Percentiles rank a stretch among this genome's conserved stretches.
Evolutionary conservation across 345 rosid species (phyloP).

Genomic region (Populus euphratica): DNA sequence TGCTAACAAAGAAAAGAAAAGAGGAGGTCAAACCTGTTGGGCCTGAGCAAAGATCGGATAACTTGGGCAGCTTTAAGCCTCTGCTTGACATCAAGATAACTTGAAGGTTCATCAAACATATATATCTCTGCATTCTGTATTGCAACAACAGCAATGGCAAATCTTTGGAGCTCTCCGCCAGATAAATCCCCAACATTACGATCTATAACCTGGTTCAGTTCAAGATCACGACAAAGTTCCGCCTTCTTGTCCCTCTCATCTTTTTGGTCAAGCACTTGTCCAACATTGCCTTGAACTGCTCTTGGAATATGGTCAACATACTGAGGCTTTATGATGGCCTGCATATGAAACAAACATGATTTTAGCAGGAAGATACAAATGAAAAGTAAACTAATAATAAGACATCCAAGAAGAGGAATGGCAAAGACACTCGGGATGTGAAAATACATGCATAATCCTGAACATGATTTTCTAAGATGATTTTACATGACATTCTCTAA

Average conservation of each 20-base stretch:
- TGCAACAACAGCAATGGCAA: constrained; percentile 94
- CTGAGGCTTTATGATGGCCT: constrained; percentile 98
- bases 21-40: constrained; percentile 58
- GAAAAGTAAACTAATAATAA: background rate
- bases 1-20: background rate
- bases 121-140: constrained; percentile 97
- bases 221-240: constrained; percentile 73
- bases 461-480: background rate
- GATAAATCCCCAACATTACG: constrained; percentile 89
- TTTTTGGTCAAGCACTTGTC: constrained; percentile 88
- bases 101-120: constrained; percentile 99
- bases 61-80: constrained; percentile 99
- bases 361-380: constrained; percentile 1
- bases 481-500: background rate
- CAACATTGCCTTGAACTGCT: constrained; percentile 93
- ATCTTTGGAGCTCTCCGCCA: constrained; percentile 98
- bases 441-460: background rate
- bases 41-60: constrained; percentile 78
- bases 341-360: constrained; percentile 4
- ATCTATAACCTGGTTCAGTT: constrained; percentile 90
- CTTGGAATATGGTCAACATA: constrained; percentile 96
- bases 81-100: constrained; percentile 98
- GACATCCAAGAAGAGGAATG: constrained; percentile 7
- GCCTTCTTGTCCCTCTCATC: constrained; percentile 77
- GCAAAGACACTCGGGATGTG: background rate